Evolutionary conservation across 2,329 filamentous ascomycete species (phyloP), one percentile per base, ranked within the genome.

Genomic region (Macrophomina phaseolina): DNA sequence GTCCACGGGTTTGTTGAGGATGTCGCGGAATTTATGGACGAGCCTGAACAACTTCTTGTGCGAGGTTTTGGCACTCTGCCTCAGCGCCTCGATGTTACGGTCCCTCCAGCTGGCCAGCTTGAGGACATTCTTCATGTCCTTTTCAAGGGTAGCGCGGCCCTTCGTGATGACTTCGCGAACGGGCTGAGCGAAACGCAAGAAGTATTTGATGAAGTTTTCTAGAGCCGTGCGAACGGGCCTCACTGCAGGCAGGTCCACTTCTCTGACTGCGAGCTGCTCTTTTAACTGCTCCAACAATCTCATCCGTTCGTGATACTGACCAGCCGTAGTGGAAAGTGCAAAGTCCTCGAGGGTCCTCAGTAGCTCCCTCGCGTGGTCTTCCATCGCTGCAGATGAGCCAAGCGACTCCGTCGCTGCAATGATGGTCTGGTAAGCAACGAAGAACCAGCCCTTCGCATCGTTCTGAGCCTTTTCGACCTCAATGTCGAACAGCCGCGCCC

Each of bases 21-120:
- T 80, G 18, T 85, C 85, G 49, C 95, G 89, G 80, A 97, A 99
- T 80, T 97, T 98, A 65, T 92, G 87, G 52, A 99, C 91, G 42
- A 97, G 84, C 72, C 92, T 92, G 81, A 97, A 97, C 1, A 99
- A 86, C 78, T 97, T 97, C 73, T 91, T 88, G 75, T 99, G 95
- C 23, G 94, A 97, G 68, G 90, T 90, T 72, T 91, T 90, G 1
- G 95, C 93, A 77, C 94, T 98, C 74, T 97, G 93, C 70, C 90
- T 88, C 16, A 99, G 82, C 0, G 93, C 92, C 56, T 90, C 90
- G 69, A 99, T 96, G 73, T 98, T 99, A 28, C 92, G 97, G 72
- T 99, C 95, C 77, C 97, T 97, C 96, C 96, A 99, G 78, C 93
- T 97, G 7, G 94, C 93, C 72, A 99, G 83, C 63, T 97, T 88